Evolutionary conservation across 179 eudicot genomes (phyloP).

Genomic region (Silene coronaria): DNA sequence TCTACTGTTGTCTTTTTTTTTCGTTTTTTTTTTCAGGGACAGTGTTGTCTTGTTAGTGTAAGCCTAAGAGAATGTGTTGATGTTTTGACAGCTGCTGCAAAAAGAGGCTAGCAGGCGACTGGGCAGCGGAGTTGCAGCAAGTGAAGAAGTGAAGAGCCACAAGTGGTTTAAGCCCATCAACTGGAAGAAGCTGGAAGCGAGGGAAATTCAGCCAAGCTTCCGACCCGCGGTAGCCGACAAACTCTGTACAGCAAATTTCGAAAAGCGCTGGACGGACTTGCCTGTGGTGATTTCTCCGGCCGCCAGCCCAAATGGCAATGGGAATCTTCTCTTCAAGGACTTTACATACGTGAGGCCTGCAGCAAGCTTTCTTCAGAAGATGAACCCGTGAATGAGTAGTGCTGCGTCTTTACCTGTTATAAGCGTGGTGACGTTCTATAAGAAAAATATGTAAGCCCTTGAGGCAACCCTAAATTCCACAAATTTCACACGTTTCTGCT

Average conservation of each 20-base stretch:
- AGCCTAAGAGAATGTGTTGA: slow-evolving; percentile 1
- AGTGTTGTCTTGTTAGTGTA: not conserved
- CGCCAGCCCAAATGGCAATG: slow-evolving; percentile 56
- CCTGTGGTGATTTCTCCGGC: slow-evolving; percentile 70
- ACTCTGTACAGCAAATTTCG: slow-evolving; percentile 77
- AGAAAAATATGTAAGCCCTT: not conserved
- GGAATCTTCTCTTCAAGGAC: slow-evolving; percentile 54
- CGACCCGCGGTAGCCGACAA: slow-evolving; percentile 65
- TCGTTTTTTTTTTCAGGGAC: too few relatives aligned
- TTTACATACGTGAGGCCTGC: slow-evolving; percentile 67
- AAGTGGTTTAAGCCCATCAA: slow-evolving; percentile 81
- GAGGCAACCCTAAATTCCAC: not conserved
- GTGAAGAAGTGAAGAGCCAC: slow-evolving; percentile 71
- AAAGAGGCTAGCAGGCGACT: slow-evolving; percentile 69
- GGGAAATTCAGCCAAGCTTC: slow-evolving; percentile 67
- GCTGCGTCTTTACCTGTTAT: slow-evolving; percentile 7
- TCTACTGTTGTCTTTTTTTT: not conserved
- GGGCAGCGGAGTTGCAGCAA: slow-evolving; percentile 63
- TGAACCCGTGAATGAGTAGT: slow-evolving; percentile 29
- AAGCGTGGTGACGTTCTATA: not conserved
- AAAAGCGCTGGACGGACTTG: slow-evolving; percentile 73
- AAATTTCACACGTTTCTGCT: not conserved
- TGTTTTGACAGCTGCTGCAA: slow-evolving; percentile 51
- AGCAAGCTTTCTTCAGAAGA: slow-evolving; percentile 33
- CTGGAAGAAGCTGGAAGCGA: slow-evolving; percentile 76